Base-by-base conservation (phyloP, 495 filamentous ascomycete species). In the Penicillium daleae region DNA sequence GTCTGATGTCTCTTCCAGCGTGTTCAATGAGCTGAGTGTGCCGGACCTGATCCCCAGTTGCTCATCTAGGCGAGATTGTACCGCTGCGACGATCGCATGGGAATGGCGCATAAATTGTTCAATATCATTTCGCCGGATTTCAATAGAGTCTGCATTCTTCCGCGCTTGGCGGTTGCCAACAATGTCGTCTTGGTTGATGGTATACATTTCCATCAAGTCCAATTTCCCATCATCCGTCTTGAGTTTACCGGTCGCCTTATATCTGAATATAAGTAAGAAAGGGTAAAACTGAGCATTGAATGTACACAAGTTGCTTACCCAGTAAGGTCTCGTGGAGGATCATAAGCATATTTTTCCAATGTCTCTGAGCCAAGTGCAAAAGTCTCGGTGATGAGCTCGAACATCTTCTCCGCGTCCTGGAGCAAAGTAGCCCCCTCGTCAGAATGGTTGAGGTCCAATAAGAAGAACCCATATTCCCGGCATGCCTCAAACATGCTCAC, bases 391-490 rank as follows among this genome's bases (percentile, higher is more conserved):
- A 37, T 64, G 40, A 66, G 49, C 15, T 62, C 59, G 57, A 71
- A 67, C 65, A 69, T 64, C 2, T 50, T 32, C 44, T 71, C 65
- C 3, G 65, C 65, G 26, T 65, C 29, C 27, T 64, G 31, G 10
- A 72, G 61, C 33, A 70, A 35, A 19, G 51, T 17, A 24, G 57
- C 51, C 35, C 69, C 72, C 53, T 65, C 39, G 27, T 37, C 17
- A 8, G 53, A 56, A 19, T 48, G 55, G 12, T 59, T 33, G 29
- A 76, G 26, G 56, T 72, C 65, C 2, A 74, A 56, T 31, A 64
- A 51, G 37, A 71, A 71, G 62, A 74, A 76, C 13, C 70, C 70
- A 9, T 29, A 52, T n/a, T 64, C 60, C 6, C 59, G 29, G 60
- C 63, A 74, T 39, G 67, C 62, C 15, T 56, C 31, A 21, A 49